phyloP scores from a whole-genome alignment of 352 stramenopile genomes.

The Phytophthora cryptogea region DNA sequence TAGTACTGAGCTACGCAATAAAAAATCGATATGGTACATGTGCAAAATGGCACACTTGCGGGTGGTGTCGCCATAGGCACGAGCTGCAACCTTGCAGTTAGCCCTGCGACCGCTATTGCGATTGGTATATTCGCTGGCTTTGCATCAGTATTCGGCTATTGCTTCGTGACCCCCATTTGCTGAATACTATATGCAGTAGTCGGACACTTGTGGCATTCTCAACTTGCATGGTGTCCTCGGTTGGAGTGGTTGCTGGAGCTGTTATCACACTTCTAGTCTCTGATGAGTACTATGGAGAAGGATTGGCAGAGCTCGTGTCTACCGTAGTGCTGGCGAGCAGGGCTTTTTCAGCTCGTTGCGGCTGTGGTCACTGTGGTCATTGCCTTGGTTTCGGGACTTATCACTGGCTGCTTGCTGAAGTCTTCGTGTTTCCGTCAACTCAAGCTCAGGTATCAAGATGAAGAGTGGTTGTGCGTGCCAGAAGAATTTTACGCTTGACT shows the following conservation, averaged over 20 bases:
- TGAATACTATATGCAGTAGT: slow-evolving; percentile 42
- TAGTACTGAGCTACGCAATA: slow-evolving; percentile 35
- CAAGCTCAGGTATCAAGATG: slow-evolving; percentile 56
- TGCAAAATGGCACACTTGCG: slow-evolving; percentile 58
- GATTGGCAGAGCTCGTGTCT: slow-evolving; percentile 35
- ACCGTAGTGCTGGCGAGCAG: slow-evolving; percentile 43
- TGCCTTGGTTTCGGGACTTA: slow-evolving; percentile 31
- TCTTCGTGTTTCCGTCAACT: slow-evolving; percentile 53
- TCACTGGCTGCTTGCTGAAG: slow-evolving; percentile 41
- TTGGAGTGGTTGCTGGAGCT: slow-evolving; percentile 52
- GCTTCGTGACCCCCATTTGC: slow-evolving; percentile 42
- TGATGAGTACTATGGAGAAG: slow-evolving; percentile 51
- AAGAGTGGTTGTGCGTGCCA: slow-evolving; percentile 63
- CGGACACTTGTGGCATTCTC: slow-evolving; percentile 56
- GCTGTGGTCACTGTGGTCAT: slow-evolving; percentile 42
- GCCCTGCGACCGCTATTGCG: slow-evolving; percentile 47
- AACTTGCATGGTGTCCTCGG: slow-evolving; percentile 79
- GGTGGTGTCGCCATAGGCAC: slow-evolving; percentile 79
- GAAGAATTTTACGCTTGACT: slow-evolving; percentile 14
- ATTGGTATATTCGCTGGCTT: slow-evolving; percentile 50
- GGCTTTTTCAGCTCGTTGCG: slow-evolving; percentile 53
- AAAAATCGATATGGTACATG: slow-evolving; percentile 84
- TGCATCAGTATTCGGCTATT: slow-evolving; percentile 50
- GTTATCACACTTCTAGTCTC: slow-evolving; percentile 51
- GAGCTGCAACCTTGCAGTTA: slow-evolving; percentile 63